Evolutionary conservation across 1,284 basidiomycete species (phyloP).

Genomic region (Naganishia liquefaciens): DNA sequence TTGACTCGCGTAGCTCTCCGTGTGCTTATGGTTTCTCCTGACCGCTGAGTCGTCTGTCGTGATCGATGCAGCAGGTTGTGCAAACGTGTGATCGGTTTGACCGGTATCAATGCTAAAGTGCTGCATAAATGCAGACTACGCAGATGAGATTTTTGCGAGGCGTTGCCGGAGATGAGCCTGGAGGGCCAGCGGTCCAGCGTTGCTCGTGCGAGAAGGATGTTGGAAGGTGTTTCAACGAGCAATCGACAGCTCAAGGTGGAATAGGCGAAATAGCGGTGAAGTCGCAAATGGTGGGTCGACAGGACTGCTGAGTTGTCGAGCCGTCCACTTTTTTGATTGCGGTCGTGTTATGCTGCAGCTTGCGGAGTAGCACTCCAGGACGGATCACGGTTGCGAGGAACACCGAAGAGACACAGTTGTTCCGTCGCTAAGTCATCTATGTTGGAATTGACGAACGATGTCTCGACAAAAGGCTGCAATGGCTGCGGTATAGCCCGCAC

Average conservation of each 20-base stretch:
- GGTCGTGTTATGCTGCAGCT: no score
- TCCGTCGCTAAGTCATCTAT: no score
- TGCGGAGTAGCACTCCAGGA: no score
- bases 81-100: slow-evolving; percentile 11
- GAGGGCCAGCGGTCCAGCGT: neutral
- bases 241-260: neutral
- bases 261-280: neutral
- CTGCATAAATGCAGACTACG: slow-evolving; percentile 15
- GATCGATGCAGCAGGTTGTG: neutral
- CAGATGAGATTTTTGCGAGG: neutral
- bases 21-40: slow-evolving; percentile 12
- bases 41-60: neutral
- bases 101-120: slow-evolving; percentile 1
- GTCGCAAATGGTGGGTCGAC: no score
- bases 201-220: neutral
- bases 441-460: no score
- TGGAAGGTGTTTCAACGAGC: neutral
- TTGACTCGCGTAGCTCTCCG: slow-evolving; percentile 6
- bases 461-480: no score
- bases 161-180: neutral
- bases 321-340: no score
- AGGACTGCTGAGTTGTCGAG: no score
- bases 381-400: no score
- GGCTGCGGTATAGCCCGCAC: no score
- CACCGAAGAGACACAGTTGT: no score